A percentile compares a stretch with the other conserved stretches of the same genome.
These are phyloP conservation scores for Colletotrichum ledebouriae DNA, from an alignment of 2,329 filamentous ascomycete species.

Conservation along the genomic window DNA sequence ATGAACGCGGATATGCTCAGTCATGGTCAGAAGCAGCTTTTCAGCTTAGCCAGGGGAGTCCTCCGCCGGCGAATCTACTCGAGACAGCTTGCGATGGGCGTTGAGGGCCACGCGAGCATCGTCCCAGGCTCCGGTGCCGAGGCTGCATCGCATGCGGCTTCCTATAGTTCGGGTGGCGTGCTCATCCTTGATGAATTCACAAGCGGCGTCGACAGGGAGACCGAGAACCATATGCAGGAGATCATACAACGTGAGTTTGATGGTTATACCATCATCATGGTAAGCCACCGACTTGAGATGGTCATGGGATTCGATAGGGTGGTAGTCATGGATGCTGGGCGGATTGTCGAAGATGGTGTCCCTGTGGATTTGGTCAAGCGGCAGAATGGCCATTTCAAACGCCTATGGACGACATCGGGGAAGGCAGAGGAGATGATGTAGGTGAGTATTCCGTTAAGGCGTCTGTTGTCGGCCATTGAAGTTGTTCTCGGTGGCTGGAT, in stretches of 20 bases:
- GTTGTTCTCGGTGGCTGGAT: too few species aligned
- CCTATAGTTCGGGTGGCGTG: too few species aligned
- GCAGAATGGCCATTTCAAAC: too few species aligned
- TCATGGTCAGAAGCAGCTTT: constrained; percentile 74
- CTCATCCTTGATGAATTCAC: neutral
- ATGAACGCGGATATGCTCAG: constrained; percentile 65
- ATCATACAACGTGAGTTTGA: neutral
- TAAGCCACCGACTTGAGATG: constrained; percentile 2
- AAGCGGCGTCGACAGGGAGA: neutral
- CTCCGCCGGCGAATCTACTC: constrained; percentile 53
- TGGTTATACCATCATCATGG: neutral
- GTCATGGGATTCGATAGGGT: neutral
- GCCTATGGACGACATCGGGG: too few species aligned
- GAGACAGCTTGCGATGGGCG: too few species aligned
- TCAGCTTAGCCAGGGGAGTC: constrained; percentile 72
- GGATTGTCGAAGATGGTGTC: neutral
- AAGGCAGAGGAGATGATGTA: too few species aligned
- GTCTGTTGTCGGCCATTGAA: too few species aligned
- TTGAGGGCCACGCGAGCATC: too few species aligned
- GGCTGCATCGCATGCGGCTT: too few species aligned
- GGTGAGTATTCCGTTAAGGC: too few species aligned
- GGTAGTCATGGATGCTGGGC: constrained; percentile 2
- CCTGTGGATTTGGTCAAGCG: neutral
- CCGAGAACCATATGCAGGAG: neutral
- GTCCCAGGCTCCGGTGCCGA: too few species aligned